phyloP scores from a whole-genome alignment of 2,329 filamentous ascomycete genomes.

The Penicillium glabrum region DNA sequence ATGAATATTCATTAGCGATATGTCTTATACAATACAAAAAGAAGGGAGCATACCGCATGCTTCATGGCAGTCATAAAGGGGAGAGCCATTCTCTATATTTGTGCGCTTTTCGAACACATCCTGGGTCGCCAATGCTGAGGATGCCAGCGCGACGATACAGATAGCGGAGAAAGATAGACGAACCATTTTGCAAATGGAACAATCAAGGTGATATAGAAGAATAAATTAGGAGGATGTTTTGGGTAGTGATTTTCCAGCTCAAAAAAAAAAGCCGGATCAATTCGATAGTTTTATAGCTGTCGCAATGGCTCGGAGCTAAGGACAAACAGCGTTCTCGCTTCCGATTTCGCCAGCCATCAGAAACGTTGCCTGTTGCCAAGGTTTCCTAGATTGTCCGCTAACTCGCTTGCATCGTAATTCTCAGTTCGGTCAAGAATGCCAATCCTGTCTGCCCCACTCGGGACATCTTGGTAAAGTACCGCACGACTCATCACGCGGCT shows the following conservation, averaged over 20 bases:
- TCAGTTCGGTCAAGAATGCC: neutral
- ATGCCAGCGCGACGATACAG: conserved; percentile 1
- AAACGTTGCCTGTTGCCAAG: neutral
- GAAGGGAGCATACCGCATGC: conserved; percentile 30
- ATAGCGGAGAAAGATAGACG: neutral
- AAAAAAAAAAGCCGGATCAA: neutral
- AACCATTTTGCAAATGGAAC: neutral
- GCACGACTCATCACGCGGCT: neutral
- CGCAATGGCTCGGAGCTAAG: neutral
- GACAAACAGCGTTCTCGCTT: neutral
- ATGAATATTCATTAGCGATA: neutral
- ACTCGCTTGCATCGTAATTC: neutral
- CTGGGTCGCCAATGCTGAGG: conserved; percentile 2
- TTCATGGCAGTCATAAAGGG: conserved; percentile 36
- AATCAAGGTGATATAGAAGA: neutral
- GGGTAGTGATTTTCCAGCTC: neutral
- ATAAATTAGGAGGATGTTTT: neutral
- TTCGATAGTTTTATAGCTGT: neutral
- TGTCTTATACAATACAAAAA: neutral
- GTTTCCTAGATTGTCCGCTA: neutral
- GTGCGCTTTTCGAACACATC: conserved; percentile 4
- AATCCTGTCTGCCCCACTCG: neutral
- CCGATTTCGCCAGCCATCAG: no score
- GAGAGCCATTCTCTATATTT: conserved; percentile 23
- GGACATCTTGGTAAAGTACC: neutral